Base-by-base conservation (phyloP, 305 asterid genomes). In the Fraxinus floribunda region DNA sequence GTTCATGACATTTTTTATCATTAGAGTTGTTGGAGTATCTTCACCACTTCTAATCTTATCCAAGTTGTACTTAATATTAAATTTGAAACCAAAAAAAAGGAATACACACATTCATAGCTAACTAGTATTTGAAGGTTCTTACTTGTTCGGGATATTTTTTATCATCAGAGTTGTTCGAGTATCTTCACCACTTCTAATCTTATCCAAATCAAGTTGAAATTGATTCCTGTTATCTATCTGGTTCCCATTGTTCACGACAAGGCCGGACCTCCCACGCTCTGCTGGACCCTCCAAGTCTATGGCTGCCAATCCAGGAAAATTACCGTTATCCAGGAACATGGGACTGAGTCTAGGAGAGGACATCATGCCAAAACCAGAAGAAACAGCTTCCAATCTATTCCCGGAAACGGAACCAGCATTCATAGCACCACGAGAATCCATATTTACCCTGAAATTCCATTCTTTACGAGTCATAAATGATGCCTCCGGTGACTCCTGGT, bases 131-230 rank as follows among this genome's bases (percentile, higher is more conserved):
- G 68, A 57, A 46, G 38, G 38, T 6, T 79, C 74, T 83, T 90
- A 91, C 97, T 93, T 93, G 91, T 93, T 93, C 3, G 98, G 95
- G 81, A 92, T 90, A 71, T 93, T 92, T 82, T 92, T 93, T 18
- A 93, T 88, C 98, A 93, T 93, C 80, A 92, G 80, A 34, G 98
- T 93, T 10, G 98, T 92, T 70, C 97, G 87, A 68, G 85, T 83
- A 86, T 93, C 98, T 85, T 88, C 95, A 5, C 95, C 93, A 55
- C 44, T 85, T 76, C 60, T 84, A 83, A 93, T 93, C 89, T 87
- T 92, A 26, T 87, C 92, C 80, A 92, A 83, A 84, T 93, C 92
- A 24, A 93, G 91, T 38, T 84, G 92, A 89, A 87, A 92, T 16
- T 76, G 92, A 64, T 64, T 85, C 88, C 80, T 87, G 83, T 60